These are phyloP conservation scores for Colletotrichum sp. DNA, from an alignment of 2,329 filamentous ascomycete genomes.

Conservation along the genomic window DNA sequence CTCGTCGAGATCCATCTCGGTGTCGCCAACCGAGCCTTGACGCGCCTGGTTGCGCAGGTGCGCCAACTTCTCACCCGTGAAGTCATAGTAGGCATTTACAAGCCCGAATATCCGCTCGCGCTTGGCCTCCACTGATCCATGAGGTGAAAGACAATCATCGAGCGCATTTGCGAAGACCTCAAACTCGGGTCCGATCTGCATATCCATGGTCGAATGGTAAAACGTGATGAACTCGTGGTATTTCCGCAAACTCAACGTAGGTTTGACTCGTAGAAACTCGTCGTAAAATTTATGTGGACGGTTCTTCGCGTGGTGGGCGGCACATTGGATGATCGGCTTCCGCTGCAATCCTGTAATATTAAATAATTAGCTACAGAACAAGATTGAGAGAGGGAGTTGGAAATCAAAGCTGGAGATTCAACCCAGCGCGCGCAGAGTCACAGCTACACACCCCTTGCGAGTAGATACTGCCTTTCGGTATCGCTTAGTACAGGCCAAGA, in stretches of 20 bases:
- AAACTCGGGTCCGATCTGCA: constrained; percentile 71
- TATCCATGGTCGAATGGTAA: background rate
- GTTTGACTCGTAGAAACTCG: background rate
- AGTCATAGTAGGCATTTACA: constrained; percentile 67
- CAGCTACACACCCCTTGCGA: background rate
- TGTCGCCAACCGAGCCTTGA: constrained; percentile 32
- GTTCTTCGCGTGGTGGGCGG: background rate
- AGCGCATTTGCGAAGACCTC: constrained; percentile 85
- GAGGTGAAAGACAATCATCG: constrained; percentile 71
- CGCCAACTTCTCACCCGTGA: constrained; percentile 52
- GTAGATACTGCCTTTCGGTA: background rate
- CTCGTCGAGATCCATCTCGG: constrained; percentile 64
- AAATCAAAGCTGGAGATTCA: background rate
- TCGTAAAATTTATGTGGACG: background rate
- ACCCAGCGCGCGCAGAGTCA: background rate
- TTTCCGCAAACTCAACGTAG: background rate
- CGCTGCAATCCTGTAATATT: background rate
- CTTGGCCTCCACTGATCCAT: constrained; percentile 56
- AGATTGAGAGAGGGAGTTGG: background rate
- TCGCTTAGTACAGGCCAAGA: background rate
- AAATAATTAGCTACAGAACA: background rate
- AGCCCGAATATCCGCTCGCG: constrained; percentile 73
- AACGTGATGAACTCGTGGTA: background rate
- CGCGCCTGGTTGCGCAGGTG: constrained; percentile 45
- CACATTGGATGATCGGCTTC: background rate